These are phyloP conservation scores for Magnusiomyces paraingens DNA, from an alignment of 1,139 yeast genomes.

Conservation along the genomic window DNA sequence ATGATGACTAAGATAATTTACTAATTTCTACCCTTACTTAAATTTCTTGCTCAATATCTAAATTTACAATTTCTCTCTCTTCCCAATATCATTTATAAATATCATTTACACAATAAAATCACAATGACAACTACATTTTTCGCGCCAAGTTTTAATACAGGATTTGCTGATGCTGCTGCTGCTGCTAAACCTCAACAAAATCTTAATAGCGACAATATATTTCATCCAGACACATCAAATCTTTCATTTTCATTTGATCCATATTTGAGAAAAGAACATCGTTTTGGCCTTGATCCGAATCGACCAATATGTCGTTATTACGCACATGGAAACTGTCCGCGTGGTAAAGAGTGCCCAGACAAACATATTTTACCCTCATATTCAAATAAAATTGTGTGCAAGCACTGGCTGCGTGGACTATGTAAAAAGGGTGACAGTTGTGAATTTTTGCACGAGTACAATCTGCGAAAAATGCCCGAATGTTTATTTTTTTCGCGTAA, in stretches of 20 bases:
- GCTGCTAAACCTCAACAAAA: background rate
- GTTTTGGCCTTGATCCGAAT: slow-evolving; percentile 81
- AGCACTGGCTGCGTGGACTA: slow-evolving; percentile 96
- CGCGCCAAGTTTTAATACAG: background rate
- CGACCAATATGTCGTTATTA: slow-evolving; percentile 83
- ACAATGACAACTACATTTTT: background rate
- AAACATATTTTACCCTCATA: slow-evolving; percentile 81
- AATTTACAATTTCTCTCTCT: no score
- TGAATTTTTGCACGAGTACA: slow-evolving; percentile 93
- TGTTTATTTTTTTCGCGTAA: slow-evolving; percentile 74
- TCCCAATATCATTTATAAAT: background rate
- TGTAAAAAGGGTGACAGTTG: slow-evolving; percentile 97
- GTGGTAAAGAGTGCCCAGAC: slow-evolving; percentile 77
- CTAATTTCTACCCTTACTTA: no score
- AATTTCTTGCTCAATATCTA: no score
- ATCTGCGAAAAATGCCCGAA: slow-evolving; percentile 93
- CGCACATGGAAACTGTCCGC: slow-evolving; percentile 72
- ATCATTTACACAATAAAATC: background rate
- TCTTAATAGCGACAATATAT: background rate
- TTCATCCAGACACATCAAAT: slow-evolving; percentile 34
- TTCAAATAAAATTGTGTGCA: slow-evolving; percentile 84
- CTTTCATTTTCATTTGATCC: slow-evolving; percentile 74
- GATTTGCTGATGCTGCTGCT: background rate
- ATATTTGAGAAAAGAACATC: slow-evolving; percentile 70
- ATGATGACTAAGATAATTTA: background rate